Conservation (phyloP, 352 stramenopile genomes). For the Globisporangium cederbergense region DNA sequence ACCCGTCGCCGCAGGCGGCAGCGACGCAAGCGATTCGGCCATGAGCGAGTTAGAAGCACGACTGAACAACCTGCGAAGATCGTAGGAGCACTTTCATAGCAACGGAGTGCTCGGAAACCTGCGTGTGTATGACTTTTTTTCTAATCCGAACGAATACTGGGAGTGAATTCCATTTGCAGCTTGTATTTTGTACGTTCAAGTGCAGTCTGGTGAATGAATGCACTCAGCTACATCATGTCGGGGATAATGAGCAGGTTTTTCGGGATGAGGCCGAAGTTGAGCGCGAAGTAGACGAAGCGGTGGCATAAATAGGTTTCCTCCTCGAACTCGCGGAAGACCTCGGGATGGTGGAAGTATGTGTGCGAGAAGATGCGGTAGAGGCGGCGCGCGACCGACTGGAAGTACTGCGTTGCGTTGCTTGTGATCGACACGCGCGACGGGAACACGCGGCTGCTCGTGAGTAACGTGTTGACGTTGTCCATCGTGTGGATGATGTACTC, state of each 20-base stretch:
- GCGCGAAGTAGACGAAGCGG: conserved; percentile 81
- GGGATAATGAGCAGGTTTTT: conserved; percentile 84
- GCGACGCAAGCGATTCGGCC: conserved; percentile 60
- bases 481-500: conserved; percentile 86
- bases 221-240: conserved; percentile 36
- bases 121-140: neutral
- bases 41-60: conserved; percentile 96
- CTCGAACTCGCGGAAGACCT: conserved; percentile 74
- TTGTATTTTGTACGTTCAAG: conserved; percentile 2
- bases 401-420: conserved; percentile 82
- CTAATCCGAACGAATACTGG: neutral
- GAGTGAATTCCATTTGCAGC: neutral
- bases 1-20: conserved; percentile 54
- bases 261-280: conserved; percentile 75
- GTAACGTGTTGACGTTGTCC: conserved; percentile 84
- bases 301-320: conserved; percentile 75
- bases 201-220: too few species aligned
- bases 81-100: conserved; percentile 23
- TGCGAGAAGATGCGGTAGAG: conserved; percentile 86
- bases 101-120: too few species aligned
- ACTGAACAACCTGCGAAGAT: conserved; percentile 95
- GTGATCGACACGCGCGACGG: conserved; percentile 73
- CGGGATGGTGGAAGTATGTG: conserved; percentile 79
- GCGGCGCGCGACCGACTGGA: conserved; percentile 75
- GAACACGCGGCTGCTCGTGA: conserved; percentile 80